Evolutionary conservation across 768 basidiomycete genomes (phyloP).

Genomic region (Tubosaeta sp.): DNA sequence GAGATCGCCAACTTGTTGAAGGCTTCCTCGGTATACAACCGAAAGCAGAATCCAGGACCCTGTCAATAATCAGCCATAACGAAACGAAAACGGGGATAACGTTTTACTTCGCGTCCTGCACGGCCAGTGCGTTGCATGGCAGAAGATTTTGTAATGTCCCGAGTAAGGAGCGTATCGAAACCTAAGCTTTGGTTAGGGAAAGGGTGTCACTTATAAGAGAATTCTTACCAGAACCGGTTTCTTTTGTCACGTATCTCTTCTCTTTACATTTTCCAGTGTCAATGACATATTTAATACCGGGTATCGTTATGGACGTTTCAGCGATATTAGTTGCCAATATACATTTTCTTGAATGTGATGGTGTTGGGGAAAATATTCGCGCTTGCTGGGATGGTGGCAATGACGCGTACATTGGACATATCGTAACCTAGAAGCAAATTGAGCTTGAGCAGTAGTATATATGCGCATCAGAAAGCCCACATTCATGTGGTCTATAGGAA

Average conservation of each 20-base stretch:
- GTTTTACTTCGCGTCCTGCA: constrained; percentile 81
- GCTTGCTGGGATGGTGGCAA: constrained; percentile 74
- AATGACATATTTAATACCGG: constrained; percentile 91
- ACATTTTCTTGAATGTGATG: constrained; percentile 75
- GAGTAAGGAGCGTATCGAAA: constrained; percentile 81
- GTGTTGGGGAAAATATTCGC: constrained; percentile 68
- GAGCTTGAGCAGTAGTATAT: not conserved
- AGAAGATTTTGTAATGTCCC: constrained; percentile 83
- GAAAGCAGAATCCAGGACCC: constrained; percentile 84
- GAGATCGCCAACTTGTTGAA: constrained; percentile 64
- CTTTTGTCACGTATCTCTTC: constrained; percentile 73
- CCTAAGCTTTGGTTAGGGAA: constrained; percentile 41
- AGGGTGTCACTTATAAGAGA: not conserved
- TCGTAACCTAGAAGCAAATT: constrained; percentile 48
- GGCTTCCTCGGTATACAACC: constrained; percentile 83
- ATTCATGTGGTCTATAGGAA: constrained; percentile 53
- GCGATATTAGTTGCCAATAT: constrained; percentile 98
- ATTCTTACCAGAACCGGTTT: constrained; percentile 59
- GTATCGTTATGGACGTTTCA: constrained; percentile 96
- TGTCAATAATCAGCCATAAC: constrained; percentile 24
- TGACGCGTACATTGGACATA: constrained; percentile 83
- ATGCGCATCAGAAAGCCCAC: constrained; percentile 33
- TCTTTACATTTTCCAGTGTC: constrained; percentile 97
- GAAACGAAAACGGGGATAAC: not conserved
- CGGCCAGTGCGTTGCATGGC: constrained; percentile 95